Percentiles rank a stretch among this genome's conserved stretches.
These are phyloP conservation scores for Laguncularia racemosa DNA, from an alignment of 345 rosid genomes.

Conservation along the genomic window DNA sequence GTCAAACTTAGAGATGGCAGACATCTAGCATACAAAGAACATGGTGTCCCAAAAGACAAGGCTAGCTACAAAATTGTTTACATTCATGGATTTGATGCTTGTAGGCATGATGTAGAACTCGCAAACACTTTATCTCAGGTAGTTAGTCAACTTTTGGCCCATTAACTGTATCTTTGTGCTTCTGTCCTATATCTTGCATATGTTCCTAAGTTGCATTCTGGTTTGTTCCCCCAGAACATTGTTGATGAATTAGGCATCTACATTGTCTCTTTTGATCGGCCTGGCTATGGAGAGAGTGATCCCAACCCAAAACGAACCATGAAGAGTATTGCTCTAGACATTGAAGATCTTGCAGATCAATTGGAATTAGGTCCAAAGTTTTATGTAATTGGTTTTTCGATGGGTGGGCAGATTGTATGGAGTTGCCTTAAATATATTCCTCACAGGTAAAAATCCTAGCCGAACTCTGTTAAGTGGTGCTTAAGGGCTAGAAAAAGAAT, in stretches of 20 bases:
- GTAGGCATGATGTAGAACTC: conserved; percentile 8
- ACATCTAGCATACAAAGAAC: conserved; percentile 18
- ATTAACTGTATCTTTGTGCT: background rate
- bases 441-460: conserved; percentile 9
- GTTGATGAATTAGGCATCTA: conserved; percentile 12
- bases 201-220: background rate
- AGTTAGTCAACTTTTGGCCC: background rate
- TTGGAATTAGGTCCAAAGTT: conserved; percentile 15
- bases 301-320: conserved; percentile 14
- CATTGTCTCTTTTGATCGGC: conserved; percentile 18
- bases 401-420: conserved; percentile 17
- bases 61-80: conserved; percentile 12
- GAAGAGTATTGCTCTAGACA: conserved; percentile 14
- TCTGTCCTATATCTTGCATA: background rate
- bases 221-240: conserved; percentile 9
- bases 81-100: conserved; percentile 8
- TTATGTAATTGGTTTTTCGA: conserved; percentile 10
- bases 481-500: too few species aligned
- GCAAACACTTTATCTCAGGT: conserved; percentile 10
- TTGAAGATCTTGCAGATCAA: conserved; percentile 21
- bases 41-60: conserved; percentile 11
- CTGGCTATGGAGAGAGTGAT: conserved; percentile 23
- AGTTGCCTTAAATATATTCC: conserved; percentile 19
- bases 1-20: conserved; percentile 20
- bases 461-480: background rate